Evolutionary conservation across 2,329 filamentous ascomycete species (phyloP).

Genomic region (Penicillium sp.): DNA sequence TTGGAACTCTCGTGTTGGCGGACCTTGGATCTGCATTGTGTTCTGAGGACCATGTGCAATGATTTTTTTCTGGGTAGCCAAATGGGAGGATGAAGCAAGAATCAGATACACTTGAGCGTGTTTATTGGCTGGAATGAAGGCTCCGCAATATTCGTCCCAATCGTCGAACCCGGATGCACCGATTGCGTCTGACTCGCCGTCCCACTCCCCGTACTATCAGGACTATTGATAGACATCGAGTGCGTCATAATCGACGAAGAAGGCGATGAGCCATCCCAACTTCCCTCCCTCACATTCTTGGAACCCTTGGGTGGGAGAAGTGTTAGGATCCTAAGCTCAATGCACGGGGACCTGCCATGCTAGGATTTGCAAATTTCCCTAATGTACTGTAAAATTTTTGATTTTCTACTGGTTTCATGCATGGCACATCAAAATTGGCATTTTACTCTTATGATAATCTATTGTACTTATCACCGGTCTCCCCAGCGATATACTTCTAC

Average conservation of each 20-base stretch:
- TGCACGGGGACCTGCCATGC: neutral
- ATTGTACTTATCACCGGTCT: neutral
- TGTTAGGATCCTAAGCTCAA: neutral
- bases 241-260: constrained; percentile 18
- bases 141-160: constrained; percentile 9
- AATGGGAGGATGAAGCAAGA: neutral
- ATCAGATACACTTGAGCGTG: neutral
- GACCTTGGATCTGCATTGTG: neutral
- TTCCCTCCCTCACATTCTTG: constrained; percentile 6
- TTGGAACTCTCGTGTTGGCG: neutral
- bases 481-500: neutral
- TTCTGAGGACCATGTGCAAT: neutral
- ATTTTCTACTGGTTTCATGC: constrained; percentile 4
- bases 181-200: constrained; percentile 9
- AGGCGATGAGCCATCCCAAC: constrained; percentile 21
- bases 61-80: neutral
- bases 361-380: neutral
- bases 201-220: constrained; percentile 23
- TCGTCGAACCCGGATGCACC: constrained; percentile 2
- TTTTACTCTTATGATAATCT: neutral
- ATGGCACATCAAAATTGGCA: neutral
- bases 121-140: neutral
- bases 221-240: constrained; percentile 20
- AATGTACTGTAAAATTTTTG: neutral
- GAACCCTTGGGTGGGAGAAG: neutral